A percentile compares a stretch with the other conserved stretches of the same genome.
phyloP scores from a whole-genome alignment of 106 monocot genomes.

The Phalaenopsis aphrodite region DNA sequence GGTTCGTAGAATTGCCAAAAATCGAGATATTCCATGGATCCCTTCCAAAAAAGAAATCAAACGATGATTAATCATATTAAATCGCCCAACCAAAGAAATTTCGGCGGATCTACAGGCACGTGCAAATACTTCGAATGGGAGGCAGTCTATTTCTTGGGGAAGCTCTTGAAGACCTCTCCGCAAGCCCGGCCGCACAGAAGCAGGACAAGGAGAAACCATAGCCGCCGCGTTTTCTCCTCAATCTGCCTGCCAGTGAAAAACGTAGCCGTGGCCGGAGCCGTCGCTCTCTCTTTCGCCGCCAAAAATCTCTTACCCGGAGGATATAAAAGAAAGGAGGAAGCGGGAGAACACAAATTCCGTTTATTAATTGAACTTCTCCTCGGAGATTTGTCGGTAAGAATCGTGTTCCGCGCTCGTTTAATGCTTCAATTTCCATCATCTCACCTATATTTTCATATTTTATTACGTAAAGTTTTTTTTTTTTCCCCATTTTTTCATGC shows the following conservation, averaged over 20 bases:
- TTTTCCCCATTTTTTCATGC: not conserved
- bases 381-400: not conserved
- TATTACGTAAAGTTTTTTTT: not conserved
- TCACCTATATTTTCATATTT: not conserved
- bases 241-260: no score
- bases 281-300: not conserved
- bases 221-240: not conserved
- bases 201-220: not conserved
- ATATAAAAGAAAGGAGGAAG: not conserved
- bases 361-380: not conserved
- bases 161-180: no score
- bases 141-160: not conserved
- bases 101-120: not conserved
- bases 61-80: no score
- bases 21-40: no score
- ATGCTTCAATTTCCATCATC: not conserved
- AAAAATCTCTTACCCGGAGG: not conserved
- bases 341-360: not conserved
- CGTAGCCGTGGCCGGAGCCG: no score
- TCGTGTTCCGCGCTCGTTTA: not conserved
- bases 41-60: no score
- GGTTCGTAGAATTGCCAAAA: no score
- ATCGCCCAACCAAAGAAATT: no score
- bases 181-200: not conserved
- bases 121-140: not conserved